Base-by-base conservation (phyloP, 768 basidiomycete genomes). In the Trametes punicea region DNA sequence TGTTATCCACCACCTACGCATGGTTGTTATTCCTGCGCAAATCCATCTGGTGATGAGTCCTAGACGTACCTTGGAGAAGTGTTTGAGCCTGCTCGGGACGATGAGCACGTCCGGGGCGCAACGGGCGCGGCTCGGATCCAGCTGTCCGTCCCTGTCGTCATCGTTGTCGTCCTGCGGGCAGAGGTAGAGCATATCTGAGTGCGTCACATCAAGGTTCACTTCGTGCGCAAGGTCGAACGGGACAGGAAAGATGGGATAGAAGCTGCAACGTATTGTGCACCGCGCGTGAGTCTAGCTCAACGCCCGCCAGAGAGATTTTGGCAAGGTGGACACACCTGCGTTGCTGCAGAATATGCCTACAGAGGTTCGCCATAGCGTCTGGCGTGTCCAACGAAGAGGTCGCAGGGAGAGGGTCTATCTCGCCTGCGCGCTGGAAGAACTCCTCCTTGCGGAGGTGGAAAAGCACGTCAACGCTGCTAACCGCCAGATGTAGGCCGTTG, bases 221-320 rank as follows among this genome's bases (percentile, higher is more conserved):
- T 96, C 93, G 33, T 81, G 76, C 1, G 85, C 75, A 16, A 88
- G 70, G 6, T 89, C 88, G 11, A 77, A 67, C 0, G 97, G 93
- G 1, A 84, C 81, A 8, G 97, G 97, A 70, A 98, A 98, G 36
- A 97, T 71, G 0, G 97, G 97, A 68, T 98, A 99, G 74, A 97
- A 97, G 64, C 93, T 98, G 67, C 18, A 20, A 16, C 11, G 18
- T 1, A 23, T 15, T 6, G 41, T 26, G n/a, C 18, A n/a, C 4
- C 23, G 20, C 36, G 15, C 23, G 20, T 8, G 41, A 21, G 4
- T 9, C 41, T 23, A 44, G 23, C 31, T 26, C 8, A 2, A 20
- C 6, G n/a, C 1, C n/a, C 25, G 3, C 6, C 25, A 44, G 55
- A 48, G 57, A 56, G 33, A 20, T 48, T 45, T 38, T 29, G 41